Conservation (phyloP, 2,329 filamentous ascomycete genomes). For the Dactylonectria estremocensis region DNA sequence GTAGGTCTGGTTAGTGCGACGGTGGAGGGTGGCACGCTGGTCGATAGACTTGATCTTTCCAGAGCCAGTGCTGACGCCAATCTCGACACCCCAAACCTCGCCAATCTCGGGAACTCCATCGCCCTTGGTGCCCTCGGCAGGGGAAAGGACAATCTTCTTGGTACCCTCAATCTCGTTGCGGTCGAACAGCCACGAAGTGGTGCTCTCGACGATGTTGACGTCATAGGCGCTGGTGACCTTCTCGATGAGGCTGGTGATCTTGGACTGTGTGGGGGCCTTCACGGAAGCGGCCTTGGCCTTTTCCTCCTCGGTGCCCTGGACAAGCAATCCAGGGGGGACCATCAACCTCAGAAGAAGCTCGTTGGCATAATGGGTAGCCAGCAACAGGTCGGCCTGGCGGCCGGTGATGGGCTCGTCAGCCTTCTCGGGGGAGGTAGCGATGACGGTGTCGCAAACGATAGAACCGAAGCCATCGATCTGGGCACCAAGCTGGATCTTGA, state of each 20-base stretch:
- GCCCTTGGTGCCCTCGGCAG: conserved; percentile 89
- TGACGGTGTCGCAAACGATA: conserved; percentile 93
- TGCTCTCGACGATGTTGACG: conserved; percentile 96
- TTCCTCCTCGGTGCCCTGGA: conserved; percentile 90
- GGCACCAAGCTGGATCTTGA: conserved; percentile 99
- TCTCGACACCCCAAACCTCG: conserved; percentile 98
- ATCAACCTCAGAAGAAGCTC: conserved; percentile 93
- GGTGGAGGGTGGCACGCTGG: conserved; percentile 91
- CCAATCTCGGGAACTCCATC: conserved; percentile 90
- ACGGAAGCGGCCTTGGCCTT: conserved; percentile 90
- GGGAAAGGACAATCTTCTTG: conserved; percentile 97
- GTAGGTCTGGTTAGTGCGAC: conserved; percentile 92
- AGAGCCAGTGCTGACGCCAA: conserved; percentile 89
- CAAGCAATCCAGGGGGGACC: conserved; percentile 89
- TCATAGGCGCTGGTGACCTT: conserved; percentile 94
- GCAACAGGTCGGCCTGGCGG: conserved; percentile 86
- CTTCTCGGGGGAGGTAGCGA: conserved; percentile 77
- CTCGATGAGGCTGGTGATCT: conserved; percentile 90
- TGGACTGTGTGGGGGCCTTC: conserved; percentile 87
- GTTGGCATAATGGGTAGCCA: conserved; percentile 95
- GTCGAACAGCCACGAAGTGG: conserved; percentile 96
- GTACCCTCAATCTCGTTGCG: conserved; percentile 96
- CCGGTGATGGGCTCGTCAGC: conserved; percentile 78
- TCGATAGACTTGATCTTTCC: conserved; percentile 96
- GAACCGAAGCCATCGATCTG: conserved; percentile 98